Evolutionary conservation across 345 rosid species (phyloP), one percentile per base, ranked within the genome.

Genomic region (Aquilaria sinensis): DNA sequence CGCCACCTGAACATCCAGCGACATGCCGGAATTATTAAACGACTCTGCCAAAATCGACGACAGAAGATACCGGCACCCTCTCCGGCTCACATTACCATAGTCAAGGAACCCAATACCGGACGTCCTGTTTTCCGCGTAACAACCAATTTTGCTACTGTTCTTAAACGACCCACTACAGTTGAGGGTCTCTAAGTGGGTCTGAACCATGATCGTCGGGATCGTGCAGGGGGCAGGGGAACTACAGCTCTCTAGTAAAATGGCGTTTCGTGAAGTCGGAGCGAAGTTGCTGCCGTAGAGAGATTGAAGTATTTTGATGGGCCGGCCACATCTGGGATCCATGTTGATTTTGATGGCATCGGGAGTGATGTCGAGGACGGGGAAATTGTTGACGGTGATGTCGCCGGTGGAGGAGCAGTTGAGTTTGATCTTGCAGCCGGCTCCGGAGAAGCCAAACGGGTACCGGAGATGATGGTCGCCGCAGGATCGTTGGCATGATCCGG

Each of bases 391-490:
- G 4, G 59, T 8, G 12, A 70, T 61, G 0, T 56, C 32, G 31
- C 74, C 77, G 1, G 49, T 16, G 5, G 58, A 0, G 46, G 76
- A 67, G 70, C 94, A 90, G 43, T 68, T 75, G 37, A 87, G 75
- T 33, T 10, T 83, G 70, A 91, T 86, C 2, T 66, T 75, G 66
- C 79, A 84, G 6, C 62, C 77, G 0, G 73, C 11, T 5, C 43
- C 43, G 15, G 91, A 74, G 75, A 82, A 83, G 10, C 97, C 96
- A 43, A 91, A 88, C 2, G 97, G 97, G 51, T 77, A 86, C 0
- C 48, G 56, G 0, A 80, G 67, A 0, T 1, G 30, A 50, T 50
- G 51, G 63, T 10, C 2, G n/a, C 77, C 68, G 41, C 97, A 86
- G 9, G 75, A 64, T 31, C 34, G 67, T 66, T 69, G 53, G 77